Conservation (phyloP, 805 yeast species). For the Diddensiella caesifluorescens region DNA sequence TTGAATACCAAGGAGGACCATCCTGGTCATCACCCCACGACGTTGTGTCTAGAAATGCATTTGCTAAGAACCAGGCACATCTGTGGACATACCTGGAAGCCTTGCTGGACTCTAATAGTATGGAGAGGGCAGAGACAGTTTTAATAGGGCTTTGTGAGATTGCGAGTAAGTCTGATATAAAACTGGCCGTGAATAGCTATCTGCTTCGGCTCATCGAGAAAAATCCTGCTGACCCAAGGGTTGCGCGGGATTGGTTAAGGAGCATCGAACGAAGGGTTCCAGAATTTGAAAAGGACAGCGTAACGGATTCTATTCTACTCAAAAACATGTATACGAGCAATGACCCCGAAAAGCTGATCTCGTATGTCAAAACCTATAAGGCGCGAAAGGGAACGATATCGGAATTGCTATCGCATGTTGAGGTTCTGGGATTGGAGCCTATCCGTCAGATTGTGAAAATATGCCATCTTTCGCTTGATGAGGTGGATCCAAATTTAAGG, state of each 20-base stretch:
- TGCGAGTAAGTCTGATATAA: slow-evolving; percentile 41
- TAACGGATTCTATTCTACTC: slow-evolving; percentile 56
- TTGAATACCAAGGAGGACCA: slow-evolving; percentile 8
- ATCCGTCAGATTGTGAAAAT: slow-evolving; percentile 32
- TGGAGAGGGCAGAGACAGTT: slow-evolving; percentile 64
- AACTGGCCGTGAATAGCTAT: slow-evolving; percentile 66
- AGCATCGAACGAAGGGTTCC: slow-evolving; percentile 32
- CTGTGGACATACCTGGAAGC: slow-evolving; percentile 78
- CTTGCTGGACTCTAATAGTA: slow-evolving; percentile 59
- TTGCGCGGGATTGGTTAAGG: slow-evolving; percentile 41
- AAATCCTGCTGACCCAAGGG: slow-evolving; percentile 37
- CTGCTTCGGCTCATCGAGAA: slow-evolving; percentile 40
- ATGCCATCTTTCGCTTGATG: slow-evolving; percentile 25
- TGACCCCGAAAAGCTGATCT: slow-evolving; percentile 14
- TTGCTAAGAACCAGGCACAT: slow-evolving; percentile 55
- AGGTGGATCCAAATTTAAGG: slow-evolving; percentile 11
- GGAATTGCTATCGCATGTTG: slow-evolving; percentile 44
- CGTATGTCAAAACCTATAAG: slow-evolving; percentile 23
- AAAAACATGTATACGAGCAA: slow-evolving; percentile 37
- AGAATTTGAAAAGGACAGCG: slow-evolving; percentile 42
- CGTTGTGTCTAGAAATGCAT: slow-evolving; percentile 26
- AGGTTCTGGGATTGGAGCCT: slow-evolving; percentile 46
- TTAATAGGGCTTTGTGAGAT: slow-evolving; percentile 56
- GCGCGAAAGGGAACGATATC: slow-evolving; percentile 17
- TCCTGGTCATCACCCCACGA: slow-evolving; percentile 35